A percentile compares a stretch with the other conserved stretches of the same genome.
Conservation (phyloP, 2,329 filamentous ascomycete species). For the Pseudocercospora crystallina region DNA sequence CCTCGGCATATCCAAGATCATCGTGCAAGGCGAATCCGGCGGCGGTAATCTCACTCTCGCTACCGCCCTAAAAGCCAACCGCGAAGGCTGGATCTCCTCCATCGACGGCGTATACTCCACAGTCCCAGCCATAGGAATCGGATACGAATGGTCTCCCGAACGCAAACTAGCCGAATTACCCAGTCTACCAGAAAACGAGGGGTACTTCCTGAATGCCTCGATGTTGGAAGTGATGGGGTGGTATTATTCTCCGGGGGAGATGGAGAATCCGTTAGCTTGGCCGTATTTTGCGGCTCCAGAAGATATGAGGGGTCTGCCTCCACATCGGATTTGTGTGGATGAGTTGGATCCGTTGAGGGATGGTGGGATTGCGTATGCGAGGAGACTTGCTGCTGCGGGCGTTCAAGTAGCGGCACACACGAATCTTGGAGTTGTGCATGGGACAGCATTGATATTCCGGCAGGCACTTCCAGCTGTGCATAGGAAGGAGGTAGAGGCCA, state of each 20-base stretch:
- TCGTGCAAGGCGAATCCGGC: conserved; percentile 34
- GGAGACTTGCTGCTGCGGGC: conserved; percentile 29
- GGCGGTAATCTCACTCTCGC: conserved; percentile 33
- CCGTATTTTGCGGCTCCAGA: conserved; percentile 30
- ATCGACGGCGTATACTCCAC: conserved; percentile 30
- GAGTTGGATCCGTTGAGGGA: conserved; percentile 34
- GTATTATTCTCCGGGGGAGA: conserved; percentile 15
- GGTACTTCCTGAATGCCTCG: conserved; percentile 26
- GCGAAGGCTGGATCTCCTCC: conserved; percentile 28
- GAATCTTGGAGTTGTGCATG: conserved; percentile 31
- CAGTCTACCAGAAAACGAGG: conserved; percentile 30
- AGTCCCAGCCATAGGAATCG: conserved; percentile 27
- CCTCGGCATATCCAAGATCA: conserved; percentile 28
- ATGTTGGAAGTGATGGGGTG: conserved; percentile 15
- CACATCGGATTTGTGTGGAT: conserved; percentile 29
- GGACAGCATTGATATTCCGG: conserved; percentile 24
- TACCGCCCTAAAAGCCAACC: conserved; percentile 29
- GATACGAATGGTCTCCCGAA: conserved; percentile 14
- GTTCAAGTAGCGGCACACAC: conserved; percentile 27
- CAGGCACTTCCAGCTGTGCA: conserved; percentile 29
- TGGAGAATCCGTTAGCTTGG: conserved; percentile 32
- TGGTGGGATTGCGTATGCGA: conserved; percentile 30
- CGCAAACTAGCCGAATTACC: conserved; percentile 19
- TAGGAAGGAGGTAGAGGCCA: conserved; percentile 19
- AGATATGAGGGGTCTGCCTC: conserved; percentile 32